Percentiles rank a stretch among this genome's conserved stretches.
phyloP scores from a whole-genome alignment of 352 stramenopile genomes.

The Pythium aquatile region DNA sequence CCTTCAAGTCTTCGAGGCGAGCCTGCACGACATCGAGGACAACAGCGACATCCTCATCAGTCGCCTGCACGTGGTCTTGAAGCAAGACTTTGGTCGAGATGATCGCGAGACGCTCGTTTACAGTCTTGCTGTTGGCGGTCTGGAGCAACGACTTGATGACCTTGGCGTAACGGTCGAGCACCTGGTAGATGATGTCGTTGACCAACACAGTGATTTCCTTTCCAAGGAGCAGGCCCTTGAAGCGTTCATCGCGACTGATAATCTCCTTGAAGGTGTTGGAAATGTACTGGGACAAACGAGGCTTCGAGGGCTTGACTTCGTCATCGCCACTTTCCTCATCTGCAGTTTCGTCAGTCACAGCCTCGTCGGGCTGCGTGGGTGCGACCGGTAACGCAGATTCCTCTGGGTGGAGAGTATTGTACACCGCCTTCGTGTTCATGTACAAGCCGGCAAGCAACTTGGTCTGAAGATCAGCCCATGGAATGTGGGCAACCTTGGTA shows the following conservation, averaged over 20 bases:
- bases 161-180: slow-evolving; percentile 3
- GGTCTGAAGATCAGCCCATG: slow-evolving; percentile 1
- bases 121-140: slow-evolving; percentile 3
- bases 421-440: slow-evolving; percentile 9
- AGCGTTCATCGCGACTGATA: slow-evolving; percentile 1
- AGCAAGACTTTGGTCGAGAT: slow-evolving; percentile 3
- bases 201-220: slow-evolving; percentile 1
- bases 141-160: slow-evolving; percentile 7
- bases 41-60: neutral
- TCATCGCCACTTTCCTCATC: neutral
- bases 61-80: slow-evolving; percentile 1
- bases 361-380: too few relatives aligned
- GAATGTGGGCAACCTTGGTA: slow-evolving; percentile 3
- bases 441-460: slow-evolving; percentile 1
- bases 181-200: slow-evolving; percentile 6
- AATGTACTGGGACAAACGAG: slow-evolving; percentile 5
- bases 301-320: neutral
- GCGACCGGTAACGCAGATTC: neutral
- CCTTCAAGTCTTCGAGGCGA: neutral
- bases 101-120: slow-evolving; percentile 3
- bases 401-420: neutral
- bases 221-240: slow-evolving; percentile 7
- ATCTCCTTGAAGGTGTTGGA: slow-evolving; percentile 8
- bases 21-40: slow-evolving; percentile 7
- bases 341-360: neutral